phyloP scores from a whole-genome alignment of 2,329 filamentous ascomycete species.

The Cladosporium sp. region DNA sequence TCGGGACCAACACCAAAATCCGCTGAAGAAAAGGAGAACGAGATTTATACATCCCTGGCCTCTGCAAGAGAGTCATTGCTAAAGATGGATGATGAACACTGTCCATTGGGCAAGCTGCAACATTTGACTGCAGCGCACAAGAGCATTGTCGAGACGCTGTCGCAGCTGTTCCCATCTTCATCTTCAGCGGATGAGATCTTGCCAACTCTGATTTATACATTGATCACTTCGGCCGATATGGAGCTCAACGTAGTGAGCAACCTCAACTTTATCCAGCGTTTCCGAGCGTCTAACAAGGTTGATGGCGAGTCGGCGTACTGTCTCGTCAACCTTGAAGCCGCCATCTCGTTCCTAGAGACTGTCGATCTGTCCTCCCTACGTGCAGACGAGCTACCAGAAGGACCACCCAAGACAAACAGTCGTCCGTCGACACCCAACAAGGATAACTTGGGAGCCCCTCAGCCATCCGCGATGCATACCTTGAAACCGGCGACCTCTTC shows the following conservation, averaged over 20 bases:
- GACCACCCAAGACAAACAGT: conserved; percentile 59
- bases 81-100: conserved; percentile 83
- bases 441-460: conserved; percentile 41
- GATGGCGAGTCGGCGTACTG: conserved; percentile 96
- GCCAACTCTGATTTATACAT: conserved; percentile 91
- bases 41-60: conserved; percentile 72
- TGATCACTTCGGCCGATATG: conserved; percentile 87
- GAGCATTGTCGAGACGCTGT: conserved; percentile 85
- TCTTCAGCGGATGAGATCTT: conserved; percentile 97
- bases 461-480: conserved; percentile 30
- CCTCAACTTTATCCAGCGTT: conserved; percentile 89
- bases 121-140: conserved; percentile 88
- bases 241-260: conserved; percentile 90
- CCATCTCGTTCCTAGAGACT: conserved; percentile 91
- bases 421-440: conserved; percentile 52
- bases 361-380: conserved; percentile 89
- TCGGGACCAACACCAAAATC: conserved; percentile 60
- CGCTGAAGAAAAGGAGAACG: conserved; percentile 55
- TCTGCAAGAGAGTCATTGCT: conserved; percentile 68
- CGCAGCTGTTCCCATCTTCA: conserved; percentile 65
- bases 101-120: conserved; percentile 87
- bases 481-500: conserved; percentile 41
- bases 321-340: conserved; percentile 91
- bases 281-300: conserved; percentile 80
- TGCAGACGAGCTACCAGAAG: conserved; percentile 71